Evolutionary conservation across 805 yeast species (phyloP).

Genomic region (Jamesozyma lodderae): DNA sequence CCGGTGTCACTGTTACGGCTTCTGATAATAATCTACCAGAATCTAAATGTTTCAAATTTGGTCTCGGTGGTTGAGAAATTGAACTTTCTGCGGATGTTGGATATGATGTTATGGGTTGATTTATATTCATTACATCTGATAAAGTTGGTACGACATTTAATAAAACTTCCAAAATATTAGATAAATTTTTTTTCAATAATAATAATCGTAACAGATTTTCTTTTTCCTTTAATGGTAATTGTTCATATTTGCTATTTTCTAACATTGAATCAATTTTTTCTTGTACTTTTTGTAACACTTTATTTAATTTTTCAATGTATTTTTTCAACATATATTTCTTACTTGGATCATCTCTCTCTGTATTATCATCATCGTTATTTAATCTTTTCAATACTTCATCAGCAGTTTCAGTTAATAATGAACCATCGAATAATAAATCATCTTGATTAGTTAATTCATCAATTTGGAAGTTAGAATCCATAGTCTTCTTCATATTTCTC

Average conservation of each 20-base stretch:
- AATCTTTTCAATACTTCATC: conserved; percentile 43
- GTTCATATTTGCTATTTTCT: conserved; percentile 44
- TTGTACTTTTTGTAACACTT: conserved; percentile 33
- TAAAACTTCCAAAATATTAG: conserved; percentile 39
- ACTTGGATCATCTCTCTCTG: conserved; percentile 10
- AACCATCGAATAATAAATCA: conserved; percentile 69
- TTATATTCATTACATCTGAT: conserved; percentile 7
- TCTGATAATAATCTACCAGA: conserved; percentile 10
- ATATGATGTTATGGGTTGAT: no score
- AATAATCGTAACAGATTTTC: conserved; percentile 63
- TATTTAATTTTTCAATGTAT: conserved; percentile 35
- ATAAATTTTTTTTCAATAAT: conserved; percentile 60
- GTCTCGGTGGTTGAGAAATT: conserved; percentile 5
- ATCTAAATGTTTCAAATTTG: conserved; percentile 17
- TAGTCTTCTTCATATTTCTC: conserved; percentile 67
- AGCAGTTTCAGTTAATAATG: conserved; percentile 64
- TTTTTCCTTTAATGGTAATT: conserved; percentile 57
- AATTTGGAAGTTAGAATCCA: conserved; percentile 30
- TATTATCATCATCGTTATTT: conserved; percentile 30
- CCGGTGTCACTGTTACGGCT: conserved; percentile 1
- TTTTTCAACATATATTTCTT: conserved; percentile 33
- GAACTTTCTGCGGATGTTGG: not conserved
- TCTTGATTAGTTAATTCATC: conserved; percentile 35
- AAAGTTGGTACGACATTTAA: conserved; percentile 22
- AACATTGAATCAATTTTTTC: conserved; percentile 48